phyloP scores from a whole-genome alignment of 257 asterid species.

The Solanum tacnaense region DNA sequence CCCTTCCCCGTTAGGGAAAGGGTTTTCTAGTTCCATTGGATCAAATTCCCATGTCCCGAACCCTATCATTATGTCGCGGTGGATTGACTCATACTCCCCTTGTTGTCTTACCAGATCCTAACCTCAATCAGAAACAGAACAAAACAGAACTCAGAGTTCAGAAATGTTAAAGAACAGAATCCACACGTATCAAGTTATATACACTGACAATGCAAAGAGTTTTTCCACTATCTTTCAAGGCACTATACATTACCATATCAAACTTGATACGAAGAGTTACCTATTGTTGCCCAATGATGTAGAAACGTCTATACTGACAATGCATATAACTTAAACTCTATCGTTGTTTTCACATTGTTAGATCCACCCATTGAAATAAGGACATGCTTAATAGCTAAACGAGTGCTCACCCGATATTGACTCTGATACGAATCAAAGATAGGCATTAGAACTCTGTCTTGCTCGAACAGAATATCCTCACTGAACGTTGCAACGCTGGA shows the following conservation, averaged over 20 bases:
- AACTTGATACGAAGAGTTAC: background rate
- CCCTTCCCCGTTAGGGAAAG: constrained; percentile 44
- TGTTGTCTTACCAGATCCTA: constrained; percentile 40
- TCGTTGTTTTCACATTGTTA: background rate
- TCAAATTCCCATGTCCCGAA: constrained; percentile 84
- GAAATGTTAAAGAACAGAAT: background rate
- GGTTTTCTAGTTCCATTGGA: constrained; percentile 58
- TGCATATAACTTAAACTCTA: background rate
- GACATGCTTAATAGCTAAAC: background rate
- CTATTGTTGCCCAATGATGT: background rate
- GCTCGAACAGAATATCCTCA: constrained; percentile 25
- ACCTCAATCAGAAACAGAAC: background rate
- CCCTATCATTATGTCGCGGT: constrained; percentile 57
- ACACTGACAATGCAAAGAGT: background rate
- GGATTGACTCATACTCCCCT: constrained; percentile 63
- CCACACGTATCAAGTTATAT: background rate
- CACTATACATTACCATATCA: background rate
- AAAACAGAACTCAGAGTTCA: background rate
- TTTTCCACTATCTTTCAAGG: background rate
- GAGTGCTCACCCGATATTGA: background rate
- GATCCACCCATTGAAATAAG: background rate
- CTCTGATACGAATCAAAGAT: background rate
- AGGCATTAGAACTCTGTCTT: constrained; percentile 46
- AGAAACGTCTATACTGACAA: background rate
- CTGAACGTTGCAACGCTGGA: constrained; percentile 18